Conservation (phyloP, 495 filamentous ascomycete genomes). For the Penicillium bialowiezense region DNA sequence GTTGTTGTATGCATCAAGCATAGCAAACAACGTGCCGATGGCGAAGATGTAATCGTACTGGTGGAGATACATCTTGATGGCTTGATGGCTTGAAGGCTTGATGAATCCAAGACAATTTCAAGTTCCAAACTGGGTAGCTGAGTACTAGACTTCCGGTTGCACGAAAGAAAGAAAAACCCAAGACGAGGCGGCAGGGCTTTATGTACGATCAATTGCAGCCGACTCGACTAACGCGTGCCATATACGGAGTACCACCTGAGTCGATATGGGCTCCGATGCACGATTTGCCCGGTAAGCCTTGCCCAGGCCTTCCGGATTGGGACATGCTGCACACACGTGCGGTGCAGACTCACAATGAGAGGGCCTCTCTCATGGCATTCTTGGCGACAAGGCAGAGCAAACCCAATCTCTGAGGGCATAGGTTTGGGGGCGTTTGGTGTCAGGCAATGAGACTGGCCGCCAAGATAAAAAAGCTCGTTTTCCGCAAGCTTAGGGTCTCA, state of each 20-base stretch:
- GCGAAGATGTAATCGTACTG: slow-evolving; percentile 70
- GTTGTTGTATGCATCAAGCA: slow-evolving; percentile 71
- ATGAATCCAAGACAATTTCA: background rate
- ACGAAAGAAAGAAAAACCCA: background rate
- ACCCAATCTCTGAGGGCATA: background rate
- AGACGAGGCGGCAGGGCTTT: background rate
- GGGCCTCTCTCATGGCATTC: background rate
- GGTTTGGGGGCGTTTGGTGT: background rate
- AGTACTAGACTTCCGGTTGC: slow-evolving; percentile 3
- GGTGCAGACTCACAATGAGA: slow-evolving; percentile 4
- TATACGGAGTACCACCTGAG: background rate
- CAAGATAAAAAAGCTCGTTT: background rate
- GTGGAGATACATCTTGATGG: slow-evolving; percentile 49
- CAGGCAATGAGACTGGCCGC: background rate
- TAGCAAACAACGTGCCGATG: slow-evolving; percentile 73
- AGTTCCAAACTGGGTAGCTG: background rate
- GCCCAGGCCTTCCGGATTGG: background rate
- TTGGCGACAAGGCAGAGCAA: background rate
- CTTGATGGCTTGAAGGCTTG: slow-evolving; percentile 25
- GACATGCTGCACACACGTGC: slow-evolving; percentile 5
- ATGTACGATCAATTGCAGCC: slow-evolving; percentile 1
- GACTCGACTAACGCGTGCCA: background rate
- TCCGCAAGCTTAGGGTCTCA: slow-evolving; percentile 3
- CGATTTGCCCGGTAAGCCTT: background rate
- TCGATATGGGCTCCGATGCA: background rate